Conservation (phyloP, 495 filamentous ascomycete genomes). For the Penicillium herquei region DNA sequence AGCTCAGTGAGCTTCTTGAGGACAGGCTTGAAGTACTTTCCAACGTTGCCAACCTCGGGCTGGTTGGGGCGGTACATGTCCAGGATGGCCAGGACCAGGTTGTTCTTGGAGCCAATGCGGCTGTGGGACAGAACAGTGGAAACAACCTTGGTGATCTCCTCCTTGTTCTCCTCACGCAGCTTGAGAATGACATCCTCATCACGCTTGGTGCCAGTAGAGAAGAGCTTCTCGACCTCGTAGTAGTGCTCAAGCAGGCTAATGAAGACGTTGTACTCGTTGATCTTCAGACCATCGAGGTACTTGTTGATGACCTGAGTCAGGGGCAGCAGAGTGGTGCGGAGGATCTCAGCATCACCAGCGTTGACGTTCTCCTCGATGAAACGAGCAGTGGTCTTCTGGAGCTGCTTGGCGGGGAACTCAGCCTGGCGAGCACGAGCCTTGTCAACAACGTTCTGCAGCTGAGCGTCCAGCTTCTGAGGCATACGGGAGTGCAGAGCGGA, state of each 20-base stretch:
- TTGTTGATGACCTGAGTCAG: conserved; percentile 76
- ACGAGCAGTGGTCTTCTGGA: conserved; percentile 76
- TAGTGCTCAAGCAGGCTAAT: conserved; percentile 74
- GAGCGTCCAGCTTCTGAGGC: conserved; percentile 85
- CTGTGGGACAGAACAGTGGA: conserved; percentile 92
- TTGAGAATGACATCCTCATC: conserved; percentile 95
- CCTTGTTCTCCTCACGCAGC: conserved; percentile 94
- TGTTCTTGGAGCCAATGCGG: conserved; percentile 88
- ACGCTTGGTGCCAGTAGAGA: conserved; percentile 77
- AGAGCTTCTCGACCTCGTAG: conserved; percentile 77
- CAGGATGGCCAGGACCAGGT: conserved; percentile 85
- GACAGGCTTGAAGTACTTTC: conserved; percentile 79
- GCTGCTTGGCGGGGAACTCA: conserved; percentile 91
- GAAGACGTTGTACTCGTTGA: conserved; percentile 84
- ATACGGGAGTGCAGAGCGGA: conserved; percentile 94
- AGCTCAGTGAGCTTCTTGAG: conserved; percentile 87
- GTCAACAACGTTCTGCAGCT: conserved; percentile 80
- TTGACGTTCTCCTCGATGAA: conserved; percentile 88
- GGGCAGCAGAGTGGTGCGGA: conserved; percentile 74
- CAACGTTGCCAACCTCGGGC: conserved; percentile 82
- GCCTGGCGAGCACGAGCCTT: conserved; percentile 68
- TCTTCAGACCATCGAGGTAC: conserved; percentile 86
- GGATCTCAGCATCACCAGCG: conserved; percentile 62
- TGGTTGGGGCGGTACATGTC: conserved; percentile 95
- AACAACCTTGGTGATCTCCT: conserved; percentile 78